Base-by-base conservation (phyloP, 495 filamentous ascomycete species). In the Penicillium dipodomyicola region DNA sequence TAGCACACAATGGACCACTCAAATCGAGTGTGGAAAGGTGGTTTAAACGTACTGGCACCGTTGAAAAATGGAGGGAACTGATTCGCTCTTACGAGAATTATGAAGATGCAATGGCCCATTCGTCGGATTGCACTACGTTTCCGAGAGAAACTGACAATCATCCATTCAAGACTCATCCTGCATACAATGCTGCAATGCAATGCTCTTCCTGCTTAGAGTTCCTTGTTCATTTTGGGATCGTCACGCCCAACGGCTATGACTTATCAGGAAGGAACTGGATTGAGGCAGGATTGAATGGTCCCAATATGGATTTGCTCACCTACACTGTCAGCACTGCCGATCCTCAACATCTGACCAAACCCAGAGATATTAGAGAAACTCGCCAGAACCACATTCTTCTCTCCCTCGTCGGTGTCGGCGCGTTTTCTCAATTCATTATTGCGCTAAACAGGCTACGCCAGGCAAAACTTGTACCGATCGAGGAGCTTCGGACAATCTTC, bases 341-440 rank as follows among this genome's bases (percentile, higher is more conserved):
- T 17, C 23, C 35, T 17, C 12, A n/a, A 1, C 20, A 52, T 27
- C 15, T 52, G 15, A 15, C 7, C 7, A 39, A 37, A 12, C 35
- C 35, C 15, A 39, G 49, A 29, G 49, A 52, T 29, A 41, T 52
- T n/a, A 15, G 23, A 52, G 49, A 52, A 5, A 15, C 33, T 9
- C 12, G n/a, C 15, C 23, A 39, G 6, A 41, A 52, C 22, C 49
- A 52, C 10, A 52, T 52, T 6, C 49, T 52, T 11, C 49, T 52
- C 12, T 39, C 49, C 1, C 35, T 52, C 1, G 49, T n/a, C 5
- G 49, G 49, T 8, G 15, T 39, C 0, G n/a, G 23, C 3, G 49
- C 49, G 3, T 52, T 52, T 14, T 5, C 33, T 3, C 32, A 27
- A 27, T 52, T 52, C 11, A 23, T 17, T n/a, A 27, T 29, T 14